Evolutionary conservation across 352 stramenopile species (phyloP).

Genomic region (Globisporangium nunn): DNA sequence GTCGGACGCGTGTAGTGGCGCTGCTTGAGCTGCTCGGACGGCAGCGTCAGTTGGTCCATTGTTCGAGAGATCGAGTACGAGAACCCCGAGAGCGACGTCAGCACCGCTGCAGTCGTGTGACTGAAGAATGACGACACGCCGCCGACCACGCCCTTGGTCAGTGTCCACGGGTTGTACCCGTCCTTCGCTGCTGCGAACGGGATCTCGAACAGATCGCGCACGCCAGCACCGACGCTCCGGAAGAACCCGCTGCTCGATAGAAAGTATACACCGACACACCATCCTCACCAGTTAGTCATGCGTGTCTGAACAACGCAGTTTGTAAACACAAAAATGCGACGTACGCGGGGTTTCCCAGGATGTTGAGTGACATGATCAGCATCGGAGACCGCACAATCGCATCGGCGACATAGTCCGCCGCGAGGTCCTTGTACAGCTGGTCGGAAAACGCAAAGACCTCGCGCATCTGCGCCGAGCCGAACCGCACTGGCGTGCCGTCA

Average conservation of each 20-base stretch:
- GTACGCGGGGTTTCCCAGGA: conserved; percentile 81
- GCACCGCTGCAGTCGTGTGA: conserved; percentile 55
- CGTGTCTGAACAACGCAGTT: not conserved
- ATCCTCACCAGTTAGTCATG: not conserved
- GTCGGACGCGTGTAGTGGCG: conserved; percentile 63
- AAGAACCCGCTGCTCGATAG: conserved; percentile 51
- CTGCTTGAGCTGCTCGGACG: conserved; percentile 46
- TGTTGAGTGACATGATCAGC: conserved; percentile 81
- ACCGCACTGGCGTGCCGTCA: conserved; percentile 65
- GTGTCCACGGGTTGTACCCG: conserved; percentile 69
- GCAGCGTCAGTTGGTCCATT: conserved; percentile 73
- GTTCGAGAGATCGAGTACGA: conserved; percentile 77
- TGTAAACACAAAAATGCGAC: conserved; percentile 9
- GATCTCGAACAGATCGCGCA: conserved; percentile 77
- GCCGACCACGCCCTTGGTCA: conserved; percentile 64
- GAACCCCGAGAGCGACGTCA: conserved; percentile 74
- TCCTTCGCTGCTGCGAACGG: conserved; percentile 55
- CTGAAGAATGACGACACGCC: conserved; percentile 69
- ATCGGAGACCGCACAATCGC: conserved; percentile 71
- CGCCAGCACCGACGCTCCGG: conserved; percentile 52
- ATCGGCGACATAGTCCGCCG: conserved; percentile 76
- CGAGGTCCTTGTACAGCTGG: conserved; percentile 76
- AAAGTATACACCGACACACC: not conserved
- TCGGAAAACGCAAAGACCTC: conserved; percentile 71
- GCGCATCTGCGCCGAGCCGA: conserved; percentile 42